Base-by-base conservation (phyloP, 805 yeast species). In the Candida taoyuanica region DNA sequence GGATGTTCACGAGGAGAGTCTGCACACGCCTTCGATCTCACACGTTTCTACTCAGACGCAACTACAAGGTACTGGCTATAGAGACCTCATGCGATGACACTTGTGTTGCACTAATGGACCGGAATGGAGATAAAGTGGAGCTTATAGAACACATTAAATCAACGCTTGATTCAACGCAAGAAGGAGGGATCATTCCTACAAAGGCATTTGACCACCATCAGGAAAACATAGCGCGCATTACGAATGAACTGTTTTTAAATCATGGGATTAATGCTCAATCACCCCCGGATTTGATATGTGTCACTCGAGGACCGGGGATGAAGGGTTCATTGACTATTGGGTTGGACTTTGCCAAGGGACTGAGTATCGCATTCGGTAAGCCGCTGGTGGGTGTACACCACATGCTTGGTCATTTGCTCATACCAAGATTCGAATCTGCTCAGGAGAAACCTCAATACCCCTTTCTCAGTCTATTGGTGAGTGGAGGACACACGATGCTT, bases 241-340 rank as follows among this genome's bases (percentile, higher is more conserved):
- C 83, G 0, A 39, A 58, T 13, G 56, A 65, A 5, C 60, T 82
- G 5, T 62, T 82, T 13, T 25, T 19, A 0, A 42, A 54, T 0
- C 46, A 49, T 6, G 39, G 42, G 3, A 43, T 53, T 1, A 25
- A 30, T 1, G n/a, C 38, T 2, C 25, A 23, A 12, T 55, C 39
- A 31, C 53, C 46, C 21, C 86, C 88, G 0, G 95, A 85, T 55
- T 56, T 93, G 32, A 73, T 93, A 1, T 84, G 95, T 58, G 95
- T 82, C 5, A 93, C 98, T 0, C 65, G 95, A 48, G 98, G 98
- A 0, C 98, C 98, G 0, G 98, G 98, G 0, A 87, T 93, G 96
- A 74, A 79, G 7, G 96, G 97, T 0, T 82, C 95, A 0, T 65
- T 93, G 12, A 73, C 86, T 8, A 81, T 86, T 0, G 94, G 97